Percentiles rank a stretch among this genome's conserved stretches.
Conservation (phyloP, 805 yeast species). For the Pachysolen tannophilus region DNA sequence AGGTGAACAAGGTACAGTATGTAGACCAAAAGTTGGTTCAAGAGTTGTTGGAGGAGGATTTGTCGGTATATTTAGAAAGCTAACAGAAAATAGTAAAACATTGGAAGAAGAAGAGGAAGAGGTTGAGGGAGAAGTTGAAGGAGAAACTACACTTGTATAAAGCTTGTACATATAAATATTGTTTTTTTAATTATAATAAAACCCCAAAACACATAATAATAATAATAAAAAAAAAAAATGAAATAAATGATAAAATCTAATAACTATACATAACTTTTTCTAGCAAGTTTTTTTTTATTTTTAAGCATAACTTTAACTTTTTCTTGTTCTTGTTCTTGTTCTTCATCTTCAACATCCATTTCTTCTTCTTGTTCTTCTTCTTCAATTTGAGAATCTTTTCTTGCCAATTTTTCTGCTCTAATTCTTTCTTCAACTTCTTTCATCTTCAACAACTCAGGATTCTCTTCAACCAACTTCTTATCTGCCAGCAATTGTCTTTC, state of each 20-base stretch:
- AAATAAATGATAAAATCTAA: neutral
- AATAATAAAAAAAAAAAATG: neutral
- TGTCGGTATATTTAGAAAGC: conserved; percentile 33
- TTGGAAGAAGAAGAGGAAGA: neutral
- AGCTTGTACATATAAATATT: too few relatives aligned
- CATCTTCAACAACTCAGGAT: conserved; percentile 85
- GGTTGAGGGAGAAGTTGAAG: neutral
- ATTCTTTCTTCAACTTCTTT: conserved; percentile 88
- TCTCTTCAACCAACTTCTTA: conserved; percentile 76
- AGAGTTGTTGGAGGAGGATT: conserved; percentile 45
- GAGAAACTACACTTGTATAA: neutral
- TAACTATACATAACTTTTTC: neutral
- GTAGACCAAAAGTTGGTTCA: conserved; percentile 42
- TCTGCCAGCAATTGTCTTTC: conserved; percentile 80
- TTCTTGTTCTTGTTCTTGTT: conserved; percentile 40
- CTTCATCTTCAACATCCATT: conserved; percentile 37
- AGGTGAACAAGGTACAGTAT: conserved; percentile 32
- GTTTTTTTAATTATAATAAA: too few relatives aligned
- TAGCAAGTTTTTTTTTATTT: conserved; percentile 56
- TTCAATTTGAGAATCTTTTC: conserved; percentile 40
- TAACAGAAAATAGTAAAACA: conserved; percentile 4
- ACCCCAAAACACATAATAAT: neutral
- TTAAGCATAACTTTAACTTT: conserved; percentile 51
- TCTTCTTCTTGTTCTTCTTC: conserved; percentile 36
- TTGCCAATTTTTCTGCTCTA: conserved; percentile 63